These are phyloP conservation scores for Thielaviopsis musarum DNA, from an alignment of 2,329 filamentous ascomycete species.

Conservation along the genomic window DNA sequence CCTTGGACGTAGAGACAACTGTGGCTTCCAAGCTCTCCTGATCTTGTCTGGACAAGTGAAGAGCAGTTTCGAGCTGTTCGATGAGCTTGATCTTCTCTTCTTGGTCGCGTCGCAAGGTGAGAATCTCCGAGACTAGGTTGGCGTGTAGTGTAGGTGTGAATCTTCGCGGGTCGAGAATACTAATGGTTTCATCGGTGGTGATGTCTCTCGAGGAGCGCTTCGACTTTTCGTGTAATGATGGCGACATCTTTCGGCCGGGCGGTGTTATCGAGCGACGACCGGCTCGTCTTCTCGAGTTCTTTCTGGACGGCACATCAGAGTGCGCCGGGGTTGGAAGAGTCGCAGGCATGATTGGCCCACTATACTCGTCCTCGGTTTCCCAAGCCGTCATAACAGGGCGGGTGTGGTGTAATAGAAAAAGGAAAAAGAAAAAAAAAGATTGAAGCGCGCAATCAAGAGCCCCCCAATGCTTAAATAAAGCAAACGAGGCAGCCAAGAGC, in stretches of 20 bases:
- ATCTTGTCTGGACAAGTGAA: conserved; percentile 57
- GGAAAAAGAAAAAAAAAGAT: too few species aligned
- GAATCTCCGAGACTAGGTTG: conserved; percentile 84
- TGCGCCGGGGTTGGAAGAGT: conserved; percentile 45
- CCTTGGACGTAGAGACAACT: conserved; percentile 49
- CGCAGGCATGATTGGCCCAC: conserved; percentile 34
- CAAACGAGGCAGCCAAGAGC: too few species aligned
- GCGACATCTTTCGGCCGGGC: conserved; percentile 35
- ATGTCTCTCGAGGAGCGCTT: conserved; percentile 41
- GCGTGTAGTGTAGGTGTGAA: conserved; percentile 94
- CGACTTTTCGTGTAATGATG: conserved; percentile 27
- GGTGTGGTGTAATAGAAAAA: neutral
- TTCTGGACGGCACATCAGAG: conserved; percentile 26
- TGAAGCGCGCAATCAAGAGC: too few species aligned
- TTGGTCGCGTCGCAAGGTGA: conserved; percentile 71
- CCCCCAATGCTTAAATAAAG: too few species aligned
- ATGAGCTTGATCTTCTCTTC: conserved; percentile 81
- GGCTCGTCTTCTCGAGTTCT: conserved; percentile 48
- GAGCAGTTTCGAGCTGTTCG: conserved; percentile 59
- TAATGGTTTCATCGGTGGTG: conserved; percentile 49
- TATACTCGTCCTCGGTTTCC: conserved; percentile 48
- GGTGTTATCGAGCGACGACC: conserved; percentile 51
- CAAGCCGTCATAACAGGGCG: conserved; percentile 33
- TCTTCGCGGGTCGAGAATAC: conserved; percentile 69
- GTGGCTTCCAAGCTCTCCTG: conserved; percentile 52